Percentiles rank a stretch among this genome's conserved stretches.
Conservation (phyloP, 495 filamentous ascomycete species). For the Daldinia loculata region DNA sequence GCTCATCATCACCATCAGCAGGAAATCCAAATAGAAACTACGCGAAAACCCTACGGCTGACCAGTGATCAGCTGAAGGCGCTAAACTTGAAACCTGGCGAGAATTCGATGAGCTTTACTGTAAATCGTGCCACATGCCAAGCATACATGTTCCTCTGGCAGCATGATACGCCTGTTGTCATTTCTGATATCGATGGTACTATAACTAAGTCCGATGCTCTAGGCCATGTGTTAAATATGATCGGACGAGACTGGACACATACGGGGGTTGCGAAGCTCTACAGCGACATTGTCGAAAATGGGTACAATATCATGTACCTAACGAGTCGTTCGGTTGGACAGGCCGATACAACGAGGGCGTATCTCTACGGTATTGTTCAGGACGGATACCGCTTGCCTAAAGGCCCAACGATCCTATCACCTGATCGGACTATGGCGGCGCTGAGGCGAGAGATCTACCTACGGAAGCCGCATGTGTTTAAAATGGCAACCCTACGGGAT, state of each 20-base stretch:
- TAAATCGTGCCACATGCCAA: slow-evolving; percentile 90
- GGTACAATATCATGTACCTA: slow-evolving; percentile 98
- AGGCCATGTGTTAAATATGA: slow-evolving; percentile 97
- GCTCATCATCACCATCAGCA: slow-evolving; percentile 53
- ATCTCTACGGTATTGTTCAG: slow-evolving; percentile 88
- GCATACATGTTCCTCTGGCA: slow-evolving; percentile 94
- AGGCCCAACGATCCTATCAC: slow-evolving; percentile 92
- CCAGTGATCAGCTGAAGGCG: slow-evolving; percentile 92
- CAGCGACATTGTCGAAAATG: slow-evolving; percentile 92
- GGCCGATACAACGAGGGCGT: slow-evolving; percentile 88
- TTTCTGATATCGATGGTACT: slow-evolving; percentile 98
- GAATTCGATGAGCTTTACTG: slow-evolving; percentile 94
- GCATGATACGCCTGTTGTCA: slow-evolving; percentile 88
- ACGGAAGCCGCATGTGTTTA: slow-evolving; percentile 97
- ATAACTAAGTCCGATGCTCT: slow-evolving; percentile 99
- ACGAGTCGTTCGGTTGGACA: slow-evolving; percentile 94
- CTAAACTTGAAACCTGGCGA: slow-evolving; percentile 82
- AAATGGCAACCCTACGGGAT: slow-evolving; percentile 97
- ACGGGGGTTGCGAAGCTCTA: slow-evolving; percentile 96
- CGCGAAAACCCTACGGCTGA: slow-evolving; percentile 96
- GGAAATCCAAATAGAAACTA: slow-evolving; percentile 84
- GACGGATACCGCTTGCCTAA: slow-evolving; percentile 86
- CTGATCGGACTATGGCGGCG: slow-evolving; percentile 96
- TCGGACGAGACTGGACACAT: slow-evolving; percentile 98
- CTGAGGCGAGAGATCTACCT: slow-evolving; percentile 93